Percentiles rank a stretch among this genome's conserved stretches.
Conservation (phyloP, 345 rosid species). For the Rhodomyrtus tomentosa region DNA sequence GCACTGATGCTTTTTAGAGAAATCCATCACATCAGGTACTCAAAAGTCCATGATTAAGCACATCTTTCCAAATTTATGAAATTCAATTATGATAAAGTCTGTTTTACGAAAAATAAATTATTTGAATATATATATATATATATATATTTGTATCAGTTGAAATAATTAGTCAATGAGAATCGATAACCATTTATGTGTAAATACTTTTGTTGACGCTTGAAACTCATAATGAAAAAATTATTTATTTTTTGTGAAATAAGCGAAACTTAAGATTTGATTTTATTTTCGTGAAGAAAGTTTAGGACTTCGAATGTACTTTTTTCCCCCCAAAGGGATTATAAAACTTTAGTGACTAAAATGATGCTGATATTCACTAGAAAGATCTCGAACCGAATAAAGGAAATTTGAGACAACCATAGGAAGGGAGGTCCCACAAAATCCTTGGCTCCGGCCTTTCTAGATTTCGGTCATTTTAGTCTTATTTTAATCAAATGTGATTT, state of each 20-base stretch:
- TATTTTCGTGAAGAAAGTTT: neutral
- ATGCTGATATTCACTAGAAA: neutral
- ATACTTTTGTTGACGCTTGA: no score
- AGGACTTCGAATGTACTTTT: neutral
- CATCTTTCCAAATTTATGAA: neutral
- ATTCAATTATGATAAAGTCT: neutral
- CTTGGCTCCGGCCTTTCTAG: neutral
- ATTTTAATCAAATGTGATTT: neutral
- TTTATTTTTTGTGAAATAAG: no score
- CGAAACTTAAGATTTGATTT: neutral
- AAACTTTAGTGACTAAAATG: neutral
- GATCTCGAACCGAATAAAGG: neutral
- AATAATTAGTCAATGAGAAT: no score
- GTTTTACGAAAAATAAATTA: no score
- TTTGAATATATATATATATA: no score
- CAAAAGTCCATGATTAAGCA: neutral
- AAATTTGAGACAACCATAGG: neutral
- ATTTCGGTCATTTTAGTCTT: neutral
- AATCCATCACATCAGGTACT: neutral
- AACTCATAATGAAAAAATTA: no score
- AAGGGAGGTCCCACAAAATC: neutral
- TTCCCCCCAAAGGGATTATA: rapidly evolving
- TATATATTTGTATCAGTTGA: no score
- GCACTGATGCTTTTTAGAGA: neutral
- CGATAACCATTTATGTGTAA: no score